A percentile compares a stretch with the other conserved stretches of the same genome.
Evolutionary conservation across 2,329 filamentous ascomycete species (phyloP).

Genomic region (Curvularia sp.): DNA sequence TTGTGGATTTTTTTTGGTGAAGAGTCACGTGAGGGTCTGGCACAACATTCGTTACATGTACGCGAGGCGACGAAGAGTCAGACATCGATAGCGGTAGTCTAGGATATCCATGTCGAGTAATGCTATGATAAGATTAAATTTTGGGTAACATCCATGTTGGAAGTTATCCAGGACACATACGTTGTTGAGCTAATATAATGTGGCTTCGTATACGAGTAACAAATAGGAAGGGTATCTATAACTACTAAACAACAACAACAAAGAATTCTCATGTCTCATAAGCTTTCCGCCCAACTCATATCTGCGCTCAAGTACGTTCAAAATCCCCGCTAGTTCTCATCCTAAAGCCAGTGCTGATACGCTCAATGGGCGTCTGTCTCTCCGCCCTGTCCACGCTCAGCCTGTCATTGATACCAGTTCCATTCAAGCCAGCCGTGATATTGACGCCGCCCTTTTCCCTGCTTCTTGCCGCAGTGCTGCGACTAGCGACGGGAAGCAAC

Average conservation of each 20-base stretch:
- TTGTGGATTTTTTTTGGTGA: no score
- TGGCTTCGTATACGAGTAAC: background rate
- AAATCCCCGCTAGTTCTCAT: slow-evolving; percentile 43
- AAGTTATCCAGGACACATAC: no score
- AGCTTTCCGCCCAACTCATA: background rate
- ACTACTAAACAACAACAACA: background rate
- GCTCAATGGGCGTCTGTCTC: slow-evolving; percentile 32
- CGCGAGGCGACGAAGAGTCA: no score
- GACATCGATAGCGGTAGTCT: no score
- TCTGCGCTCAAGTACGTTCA: slow-evolving; percentile 20
- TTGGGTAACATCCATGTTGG: no score
- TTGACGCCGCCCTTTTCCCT: slow-evolving; percentile 20
- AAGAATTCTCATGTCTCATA: background rate
- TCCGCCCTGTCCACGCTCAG: slow-evolving; percentile 31
- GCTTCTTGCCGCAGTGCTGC: slow-evolving; percentile 39
- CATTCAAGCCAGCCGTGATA: slow-evolving; percentile 19
- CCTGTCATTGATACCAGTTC: slow-evolving; percentile 19
- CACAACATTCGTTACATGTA: no score
- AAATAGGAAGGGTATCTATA: slow-evolving; percentile 1
- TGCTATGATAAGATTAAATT: no score
- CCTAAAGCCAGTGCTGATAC: slow-evolving; percentile 44
- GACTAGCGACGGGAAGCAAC: slow-evolving; percentile 43
- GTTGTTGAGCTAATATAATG: background rate
- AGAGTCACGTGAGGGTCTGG: no score
- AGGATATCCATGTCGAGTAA: no score